These are phyloP conservation scores for Beauveria brongniartii DNA, from an alignment of 2,329 filamentous ascomycete genomes.

Conservation along the genomic window DNA sequence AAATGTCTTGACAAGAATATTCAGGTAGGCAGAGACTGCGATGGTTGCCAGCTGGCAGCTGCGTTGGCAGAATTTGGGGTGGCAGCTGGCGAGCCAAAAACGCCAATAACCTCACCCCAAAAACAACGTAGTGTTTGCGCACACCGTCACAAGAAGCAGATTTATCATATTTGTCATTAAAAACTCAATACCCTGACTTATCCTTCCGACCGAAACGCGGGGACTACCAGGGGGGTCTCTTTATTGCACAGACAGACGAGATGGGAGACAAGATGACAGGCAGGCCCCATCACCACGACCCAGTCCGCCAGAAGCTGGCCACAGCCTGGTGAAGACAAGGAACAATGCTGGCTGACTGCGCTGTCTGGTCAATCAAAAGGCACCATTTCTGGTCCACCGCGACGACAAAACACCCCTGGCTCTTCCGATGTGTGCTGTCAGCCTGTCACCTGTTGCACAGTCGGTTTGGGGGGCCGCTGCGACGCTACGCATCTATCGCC, in stretches of 20 bases:
- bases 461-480: conserved; percentile 4
- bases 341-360: too few relatives aligned
- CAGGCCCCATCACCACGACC: neutral
- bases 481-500: neutral
- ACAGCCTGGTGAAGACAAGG: too few relatives aligned
- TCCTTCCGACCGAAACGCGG: neutral
- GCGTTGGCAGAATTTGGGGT: neutral
- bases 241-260: neutral
- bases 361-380: too few relatives aligned
- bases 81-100: neutral
- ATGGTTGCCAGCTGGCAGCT: neutral
- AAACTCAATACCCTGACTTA: neutral
- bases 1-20: neutral
- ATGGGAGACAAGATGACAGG: neutral
- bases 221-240: neutral
- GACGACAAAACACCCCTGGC: neutral
- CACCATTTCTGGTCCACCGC: neutral
- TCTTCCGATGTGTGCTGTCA: neutral
- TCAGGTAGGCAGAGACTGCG: neutral
- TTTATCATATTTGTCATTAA: neutral
- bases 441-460: neutral
- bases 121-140: neutral
- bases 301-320: neutral
- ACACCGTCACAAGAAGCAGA: neutral
- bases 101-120: neutral